Base-by-base conservation (phyloP, 192 early-diverging fungal species). In the Linnemannia elongata region DNA sequence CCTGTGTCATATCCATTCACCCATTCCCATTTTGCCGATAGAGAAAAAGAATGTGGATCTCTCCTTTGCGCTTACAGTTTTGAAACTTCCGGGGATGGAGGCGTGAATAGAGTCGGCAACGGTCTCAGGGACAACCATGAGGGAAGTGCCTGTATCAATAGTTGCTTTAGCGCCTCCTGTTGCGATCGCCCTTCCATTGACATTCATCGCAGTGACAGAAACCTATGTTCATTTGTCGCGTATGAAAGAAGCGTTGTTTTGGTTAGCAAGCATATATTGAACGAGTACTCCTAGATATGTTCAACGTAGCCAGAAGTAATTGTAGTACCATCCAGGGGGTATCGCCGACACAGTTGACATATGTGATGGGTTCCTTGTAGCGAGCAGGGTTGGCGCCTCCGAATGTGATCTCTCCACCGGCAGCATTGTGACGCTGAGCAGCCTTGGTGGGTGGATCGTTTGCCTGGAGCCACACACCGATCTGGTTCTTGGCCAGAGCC, bases 111-210 rank as follows among this genome's bases (percentile, higher is more conserved):
- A 72, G 3, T 88, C 66, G 0, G 89, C 77, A 20, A 90, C 75
- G 1, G 30, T 36, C 17, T 85, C 36, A 15, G 93, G 92, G 0
- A 90, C 54, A 87, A 95, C 75, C 66, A 92, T 78, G 10, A 91
- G 76, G 2, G 92, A 90, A 33, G 93, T 93, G 20, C 93, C 93
- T 6, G 92, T 93, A 75, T 94, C 93, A 13, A 93, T 90, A 24
- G 91, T 89, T 18, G 90, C 79, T 15, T 42, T 35, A 2, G 68
- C 54, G 20, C 69, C 55, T 66, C 12, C 30, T 35, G 60, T 66
- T 15, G 60, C 60, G 13, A 66, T 66, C 27, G 30, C 9, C 12
- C 3, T 66, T 15, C 60, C 60, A 33, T 15, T 15, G 60, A 66
- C 30, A 12, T 24, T 66, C 60, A 66, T 66, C 2, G 9, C 60